These are phyloP conservation scores for Rubia tinctorum DNA, from an alignment of 305 asterid species.

Conservation along the genomic window DNA sequence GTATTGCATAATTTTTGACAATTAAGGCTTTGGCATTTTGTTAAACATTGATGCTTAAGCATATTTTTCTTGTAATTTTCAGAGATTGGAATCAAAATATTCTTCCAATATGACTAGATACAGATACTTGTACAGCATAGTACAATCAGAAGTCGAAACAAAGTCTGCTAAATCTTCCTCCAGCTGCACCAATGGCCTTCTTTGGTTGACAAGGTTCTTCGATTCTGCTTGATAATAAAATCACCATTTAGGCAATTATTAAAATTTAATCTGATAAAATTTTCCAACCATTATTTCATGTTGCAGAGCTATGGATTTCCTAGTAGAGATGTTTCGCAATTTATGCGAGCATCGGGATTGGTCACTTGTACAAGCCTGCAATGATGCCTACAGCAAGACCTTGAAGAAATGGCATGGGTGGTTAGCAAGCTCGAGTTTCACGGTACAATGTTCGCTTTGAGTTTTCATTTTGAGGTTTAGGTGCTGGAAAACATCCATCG, in stretches of 20 bases:
- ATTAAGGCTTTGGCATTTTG: no score
- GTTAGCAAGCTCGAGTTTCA: conserved; percentile 75
- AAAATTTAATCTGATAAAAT: no score
- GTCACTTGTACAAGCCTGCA: conserved; percentile 70
- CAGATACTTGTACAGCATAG: conserved; percentile 72
- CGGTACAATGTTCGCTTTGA: conserved; percentile 29
- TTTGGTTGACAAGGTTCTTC: conserved; percentile 76
- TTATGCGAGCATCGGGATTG: conserved; percentile 62
- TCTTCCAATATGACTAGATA: conserved; percentile 58
- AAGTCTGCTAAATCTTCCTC: conserved; percentile 73
- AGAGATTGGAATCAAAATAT: conserved; percentile 81
- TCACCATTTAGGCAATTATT: background rate
- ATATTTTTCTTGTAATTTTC: background rate
- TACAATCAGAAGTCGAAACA: conserved; percentile 89
- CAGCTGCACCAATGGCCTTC: conserved; percentile 78
- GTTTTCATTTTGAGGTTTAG: no score
- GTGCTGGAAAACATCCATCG: no score
- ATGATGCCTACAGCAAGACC: conserved; percentile 71
- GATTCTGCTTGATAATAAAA: background rate
- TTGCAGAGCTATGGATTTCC: conserved; percentile 83
- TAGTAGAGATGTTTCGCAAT: conserved; percentile 67
- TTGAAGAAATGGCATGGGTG: conserved; percentile 91
- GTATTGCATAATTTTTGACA: no score
- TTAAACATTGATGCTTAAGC: background rate
- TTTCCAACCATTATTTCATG: background rate